These are phyloP conservation scores for Pythium aquatile DNA, from an alignment of 352 stramenopile genomes.

Conservation along the genomic window DNA sequence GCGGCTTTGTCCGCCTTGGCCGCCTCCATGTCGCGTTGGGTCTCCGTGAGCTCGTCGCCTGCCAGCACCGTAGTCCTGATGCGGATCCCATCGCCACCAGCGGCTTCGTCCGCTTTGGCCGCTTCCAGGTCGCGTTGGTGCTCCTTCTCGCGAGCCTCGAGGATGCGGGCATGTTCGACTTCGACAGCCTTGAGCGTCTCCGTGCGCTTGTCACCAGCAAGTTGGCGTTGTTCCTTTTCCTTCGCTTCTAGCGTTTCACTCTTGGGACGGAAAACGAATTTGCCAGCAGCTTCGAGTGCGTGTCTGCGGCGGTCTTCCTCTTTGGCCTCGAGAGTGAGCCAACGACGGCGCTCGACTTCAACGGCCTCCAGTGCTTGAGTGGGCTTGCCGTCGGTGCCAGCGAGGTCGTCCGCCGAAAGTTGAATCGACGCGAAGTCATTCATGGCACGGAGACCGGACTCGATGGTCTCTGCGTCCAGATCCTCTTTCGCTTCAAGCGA, in stretches of 20 bases:
- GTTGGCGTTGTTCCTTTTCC: neutral
- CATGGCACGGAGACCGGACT: conserved; percentile 1
- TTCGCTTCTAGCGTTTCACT: neutral
- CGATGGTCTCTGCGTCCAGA: neutral
- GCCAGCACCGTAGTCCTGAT: neutral
- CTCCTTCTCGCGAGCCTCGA: neutral
- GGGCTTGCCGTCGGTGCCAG: too few species aligned
- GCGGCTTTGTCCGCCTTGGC: neutral
- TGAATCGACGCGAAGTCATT: conserved; percentile 2
- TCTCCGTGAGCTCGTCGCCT: neutral
- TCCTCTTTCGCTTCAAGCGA: neutral
- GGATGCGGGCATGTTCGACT: neutral
- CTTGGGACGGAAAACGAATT: neutral
- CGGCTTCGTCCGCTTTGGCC: neutral
- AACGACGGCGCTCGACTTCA: neutral
- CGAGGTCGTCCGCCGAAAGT: neutral
- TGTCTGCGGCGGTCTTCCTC: neutral
- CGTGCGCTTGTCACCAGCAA: neutral
- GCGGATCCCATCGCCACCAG: neutral
- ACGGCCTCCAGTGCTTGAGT: neutral
- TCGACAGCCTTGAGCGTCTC: neutral
- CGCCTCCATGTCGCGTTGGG: too few species aligned
- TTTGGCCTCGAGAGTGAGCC: neutral
- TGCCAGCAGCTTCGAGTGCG: neutral
- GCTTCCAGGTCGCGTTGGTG: neutral